Base-by-base conservation (phyloP, 768 basidiomycete species). In the Boletellus ananas region DNA sequence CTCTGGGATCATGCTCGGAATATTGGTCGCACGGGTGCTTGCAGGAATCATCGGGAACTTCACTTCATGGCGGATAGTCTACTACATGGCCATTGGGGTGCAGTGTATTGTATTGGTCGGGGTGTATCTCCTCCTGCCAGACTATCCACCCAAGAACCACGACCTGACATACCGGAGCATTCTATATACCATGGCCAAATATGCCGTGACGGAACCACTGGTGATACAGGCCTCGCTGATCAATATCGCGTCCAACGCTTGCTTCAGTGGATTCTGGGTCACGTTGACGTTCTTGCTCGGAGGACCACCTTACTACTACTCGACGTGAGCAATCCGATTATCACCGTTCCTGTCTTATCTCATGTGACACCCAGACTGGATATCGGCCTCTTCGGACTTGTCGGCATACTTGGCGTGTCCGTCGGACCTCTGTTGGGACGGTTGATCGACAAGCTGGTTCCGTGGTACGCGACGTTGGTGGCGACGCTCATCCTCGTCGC, bases 201-300 rank as follows among this genome's bases (percentile, higher is more conserved):
- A 83, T 57, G 72, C 82, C 0, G 74, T 84, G 34, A 93, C 86
- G 0, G 88, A 94, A 65, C 91, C 92, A 0, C 69, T 85, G 18
- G 70, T 94, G 27, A 75, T 91, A 10, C 91, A 94, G 63, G 72
- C 75, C 3, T 72, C 76, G 52, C 65, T 89, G 54, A 73, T 89
- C 59, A 79, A 81, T 55, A 61, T 89, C 14, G 74, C 74, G 23
- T 76, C 74, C 12, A 78, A 77, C 51, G 84, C 84, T 21, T 84
- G 80, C 44, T 83, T 77, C 34, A 74, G 70, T 11, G 77, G 72
- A 56, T 84, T 81, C 56, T 84, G 85, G 85, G 84, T 87, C 4
- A 87, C 85, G 0, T 65, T 89, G 52, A 91, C 90, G 0, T 94
- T 93, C 72, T 71, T 93, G 18, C 81, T 95, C 3, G 84, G 83